Evolutionary conservation across 805 yeast genomes (phyloP).

Genomic region (Lipomyces yamadae): DNA sequence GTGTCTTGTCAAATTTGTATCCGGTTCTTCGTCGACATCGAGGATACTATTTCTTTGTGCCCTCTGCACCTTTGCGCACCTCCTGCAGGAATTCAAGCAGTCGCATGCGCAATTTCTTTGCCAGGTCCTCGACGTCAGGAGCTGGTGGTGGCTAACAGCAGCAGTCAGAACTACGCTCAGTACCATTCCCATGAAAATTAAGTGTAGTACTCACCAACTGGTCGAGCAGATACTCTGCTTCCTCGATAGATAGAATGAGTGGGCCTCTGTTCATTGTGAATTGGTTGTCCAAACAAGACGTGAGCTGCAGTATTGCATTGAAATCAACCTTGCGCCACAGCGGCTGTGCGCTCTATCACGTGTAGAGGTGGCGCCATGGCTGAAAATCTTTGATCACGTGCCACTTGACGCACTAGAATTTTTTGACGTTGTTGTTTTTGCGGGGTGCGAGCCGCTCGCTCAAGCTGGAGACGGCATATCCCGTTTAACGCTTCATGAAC

Average conservation of each 20-base stretch:
- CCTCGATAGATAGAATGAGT: constrained; percentile 32
- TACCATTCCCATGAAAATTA: background rate
- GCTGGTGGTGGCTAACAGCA: constrained; percentile 30
- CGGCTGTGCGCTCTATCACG: too few relatives aligned
- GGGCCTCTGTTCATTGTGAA: constrained; percentile 36
- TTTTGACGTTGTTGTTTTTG: too few relatives aligned
- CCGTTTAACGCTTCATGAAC: too few relatives aligned
- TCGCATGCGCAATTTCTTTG: constrained; percentile 28
- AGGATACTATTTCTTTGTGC: constrained; percentile 17
- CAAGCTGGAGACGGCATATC: too few relatives aligned
- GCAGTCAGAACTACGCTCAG: background rate
- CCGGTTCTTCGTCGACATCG: background rate
- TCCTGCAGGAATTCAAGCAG: constrained; percentile 30
- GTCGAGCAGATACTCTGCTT: constrained; percentile 37
- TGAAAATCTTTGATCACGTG: background rate
- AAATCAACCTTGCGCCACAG: too few relatives aligned
- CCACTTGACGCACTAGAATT: too few relatives aligned
- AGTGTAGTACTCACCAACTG: constrained; percentile 30
- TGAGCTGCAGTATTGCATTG: too few relatives aligned
- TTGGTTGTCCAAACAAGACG: too few relatives aligned
- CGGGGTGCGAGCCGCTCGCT: too few relatives aligned
- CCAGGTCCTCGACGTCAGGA: constrained; percentile 19
- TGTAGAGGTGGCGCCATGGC: background rate
- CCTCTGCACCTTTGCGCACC: constrained; percentile 37
- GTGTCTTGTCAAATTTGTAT: background rate